Evolutionary conservation across 2,329 filamentous ascomycete species (phyloP), one percentile per base, ranked within the genome.

Genomic region (Colletotrichum sojae): DNA sequence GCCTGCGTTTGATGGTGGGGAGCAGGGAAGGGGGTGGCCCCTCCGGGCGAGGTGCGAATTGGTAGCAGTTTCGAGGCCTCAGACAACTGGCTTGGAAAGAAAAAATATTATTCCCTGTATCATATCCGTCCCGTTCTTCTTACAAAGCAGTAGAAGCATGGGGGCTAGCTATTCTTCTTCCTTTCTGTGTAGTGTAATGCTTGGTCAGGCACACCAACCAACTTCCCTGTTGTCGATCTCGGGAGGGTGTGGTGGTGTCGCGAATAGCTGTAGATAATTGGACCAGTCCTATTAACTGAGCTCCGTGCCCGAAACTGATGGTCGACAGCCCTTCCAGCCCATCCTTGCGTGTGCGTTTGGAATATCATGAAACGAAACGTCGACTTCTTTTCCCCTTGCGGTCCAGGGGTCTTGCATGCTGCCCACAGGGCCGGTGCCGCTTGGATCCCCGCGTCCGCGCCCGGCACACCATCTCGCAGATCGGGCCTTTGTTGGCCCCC

Each of bases 361-460:
- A 55, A 55, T 25, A 60, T 69, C 62, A 22, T 56, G 63, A 69
- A 66, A 66, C 66, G 49, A 66, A 69, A 66, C 66, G 31, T 55
- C 51, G 48, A n/a, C 45, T 27, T 49, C 52, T 9, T n/a, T 45
- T 8, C 43, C 22, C 43, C 55, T 60, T 27, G 40, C 9, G 2
- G 18, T 39, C 3, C 66, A 60, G 22, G 66, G 61, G 18, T 60
- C 40, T 18, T 60, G 43, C 46, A 39, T 59, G 43, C 51, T 36
- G 49, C 16, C 9, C 0, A 52, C 15, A 18, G 4, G 20, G 10
- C 10, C 31, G 20, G 25, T 49, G 53, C 60, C 60, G 53, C 60
- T 59, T 69, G 49, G 66, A 56, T 69, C 66, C 22, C 22, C 66
- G 65, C 61, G 61, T 54, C 43, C 16, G 49, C 54, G 45, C 39